Evolutionary conservation across 1,139 yeast genomes (phyloP).

Genomic region (Petasospora rhodanensis): DNA sequence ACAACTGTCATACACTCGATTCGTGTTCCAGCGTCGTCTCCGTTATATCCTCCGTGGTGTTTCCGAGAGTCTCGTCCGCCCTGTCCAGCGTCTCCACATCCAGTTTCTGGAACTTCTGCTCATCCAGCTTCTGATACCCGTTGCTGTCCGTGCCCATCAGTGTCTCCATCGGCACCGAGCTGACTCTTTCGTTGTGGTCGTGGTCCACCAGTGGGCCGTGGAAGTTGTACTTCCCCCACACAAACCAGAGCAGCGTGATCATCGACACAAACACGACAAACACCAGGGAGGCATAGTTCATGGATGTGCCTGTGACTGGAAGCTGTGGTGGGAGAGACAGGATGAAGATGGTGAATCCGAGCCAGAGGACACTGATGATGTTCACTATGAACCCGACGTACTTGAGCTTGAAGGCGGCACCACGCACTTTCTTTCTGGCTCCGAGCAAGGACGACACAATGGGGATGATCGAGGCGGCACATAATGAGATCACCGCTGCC

Average conservation of each 20-base stretch:
- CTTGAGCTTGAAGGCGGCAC: conserved; percentile 66
- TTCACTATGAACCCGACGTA: conserved; percentile 65
- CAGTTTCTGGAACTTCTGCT: conserved; percentile 19
- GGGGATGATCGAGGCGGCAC: conserved; percentile 76
- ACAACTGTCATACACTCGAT: too few species aligned
- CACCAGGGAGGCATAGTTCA: conserved; percentile 75
- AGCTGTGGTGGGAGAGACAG: conserved; percentile 73
- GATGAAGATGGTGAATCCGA: conserved; percentile 52
- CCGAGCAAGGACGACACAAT: conserved; percentile 58
- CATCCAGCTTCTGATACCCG: conserved; percentile 20
- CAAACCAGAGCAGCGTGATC: conserved; percentile 46
- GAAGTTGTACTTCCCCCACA: conserved; percentile 60
- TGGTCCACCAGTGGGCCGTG: conserved; percentile 62
- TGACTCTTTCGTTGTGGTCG: conserved; percentile 35
- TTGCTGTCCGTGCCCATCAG: conserved; percentile 10
- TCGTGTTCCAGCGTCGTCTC: too few species aligned
- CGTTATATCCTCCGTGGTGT: too few species aligned
- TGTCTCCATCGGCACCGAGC: conserved; percentile 16
- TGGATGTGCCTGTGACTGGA: conserved; percentile 54
- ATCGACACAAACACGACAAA: conserved; percentile 44
- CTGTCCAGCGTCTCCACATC: conserved; percentile 15
- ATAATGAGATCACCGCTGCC: conserved; percentile 74
- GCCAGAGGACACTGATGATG: conserved; percentile 56
- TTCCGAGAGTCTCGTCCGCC: too few species aligned
- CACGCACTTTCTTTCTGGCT: conserved; percentile 57